phyloP scores from a whole-genome alignment of 805 yeast genomes.

The Cyberlindnera petersonii region DNA sequence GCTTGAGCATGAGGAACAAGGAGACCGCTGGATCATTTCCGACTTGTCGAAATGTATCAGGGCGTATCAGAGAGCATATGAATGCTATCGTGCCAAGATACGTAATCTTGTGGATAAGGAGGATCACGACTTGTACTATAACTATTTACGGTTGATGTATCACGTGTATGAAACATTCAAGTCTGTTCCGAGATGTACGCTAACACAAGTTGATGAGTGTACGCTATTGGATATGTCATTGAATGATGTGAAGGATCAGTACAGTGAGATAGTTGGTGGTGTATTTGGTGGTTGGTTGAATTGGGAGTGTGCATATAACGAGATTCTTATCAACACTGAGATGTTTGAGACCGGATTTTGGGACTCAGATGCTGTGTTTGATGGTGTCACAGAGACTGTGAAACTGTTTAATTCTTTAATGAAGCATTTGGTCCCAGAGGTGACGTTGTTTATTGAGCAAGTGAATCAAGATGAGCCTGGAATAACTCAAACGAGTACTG shows the following conservation, averaged over 20 bases:
- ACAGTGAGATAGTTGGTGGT: slow-evolving; percentile 9
- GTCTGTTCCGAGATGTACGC: slow-evolving; percentile 34
- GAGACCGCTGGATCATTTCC: slow-evolving; percentile 68
- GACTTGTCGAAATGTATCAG: slow-evolving; percentile 62
- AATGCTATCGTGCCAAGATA: slow-evolving; percentile 37
- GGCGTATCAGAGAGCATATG: slow-evolving; percentile 58
- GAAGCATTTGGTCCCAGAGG: slow-evolving; percentile 20
- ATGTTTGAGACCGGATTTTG: slow-evolving; percentile 11
- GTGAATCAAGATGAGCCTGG: slow-evolving; percentile 19
- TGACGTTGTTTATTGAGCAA: slow-evolving; percentile 17
- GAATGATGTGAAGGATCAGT: slow-evolving; percentile 15
- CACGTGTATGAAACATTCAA: slow-evolving; percentile 53
- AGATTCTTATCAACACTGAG: slow-evolving; percentile 21
- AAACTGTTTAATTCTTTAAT: slow-evolving; percentile 9
- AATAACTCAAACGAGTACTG: slow-evolving; percentile 12
- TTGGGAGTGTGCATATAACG: slow-evolving; percentile 29
- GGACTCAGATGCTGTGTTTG: not conserved
- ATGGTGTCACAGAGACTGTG: slow-evolving; percentile 6
- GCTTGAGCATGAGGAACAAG: slow-evolving; percentile 63
- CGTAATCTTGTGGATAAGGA: slow-evolving; percentile 24
- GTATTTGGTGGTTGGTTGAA: slow-evolving; percentile 21
- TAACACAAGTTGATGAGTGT: slow-evolving; percentile 31
- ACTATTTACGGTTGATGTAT: slow-evolving; percentile 53
- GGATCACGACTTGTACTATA: slow-evolving; percentile 49
- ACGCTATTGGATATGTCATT: slow-evolving; percentile 4